These are phyloP conservation scores for Tylopilus plumbeoviolaceoides DNA, from an alignment of 768 basidiomycete species.

Conservation along the genomic window DNA sequence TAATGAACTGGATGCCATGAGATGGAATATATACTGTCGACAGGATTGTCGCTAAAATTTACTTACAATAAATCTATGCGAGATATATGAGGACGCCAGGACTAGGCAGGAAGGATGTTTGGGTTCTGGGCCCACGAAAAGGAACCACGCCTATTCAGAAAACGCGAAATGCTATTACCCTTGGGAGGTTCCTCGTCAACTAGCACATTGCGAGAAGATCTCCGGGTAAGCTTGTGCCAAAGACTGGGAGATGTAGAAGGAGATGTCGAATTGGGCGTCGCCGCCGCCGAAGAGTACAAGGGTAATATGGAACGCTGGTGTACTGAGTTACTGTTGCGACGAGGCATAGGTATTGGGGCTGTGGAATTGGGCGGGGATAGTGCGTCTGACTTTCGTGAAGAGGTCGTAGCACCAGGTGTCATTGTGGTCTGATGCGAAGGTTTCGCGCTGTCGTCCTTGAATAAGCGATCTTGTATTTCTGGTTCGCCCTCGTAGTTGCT, in stretches of 20 bases:
- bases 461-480: not conserved
- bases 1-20: too few relatives aligned
- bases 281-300: not conserved
- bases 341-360: slow-evolving; percentile 6
- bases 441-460: slow-evolving; percentile 5
- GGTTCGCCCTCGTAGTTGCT: slow-evolving; percentile 3
- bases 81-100: not conserved
- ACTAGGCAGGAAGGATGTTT: slow-evolving; percentile 1
- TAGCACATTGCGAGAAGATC: slow-evolving; percentile 12
- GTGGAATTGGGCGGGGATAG: not conserved
- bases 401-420: not conserved
- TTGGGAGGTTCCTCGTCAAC: slow-evolving; percentile 12
- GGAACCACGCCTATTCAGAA: slow-evolving; percentile 15
- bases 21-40: not conserved
- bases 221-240: slow-evolving; percentile 23
- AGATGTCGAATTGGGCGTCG: slow-evolving; percentile 2
- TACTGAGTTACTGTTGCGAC: not conserved
- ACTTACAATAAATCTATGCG: not conserved
- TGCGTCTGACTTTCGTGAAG: not conserved
- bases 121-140: slow-evolving; percentile 5
- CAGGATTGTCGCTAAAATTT: not conserved
- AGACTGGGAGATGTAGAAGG: slow-evolving; percentile 12
- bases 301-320: slow-evolving; percentile 2
- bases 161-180: slow-evolving; percentile 18
- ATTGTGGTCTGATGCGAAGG: not conserved